These are phyloP conservation scores for Gracilariopsis chorda DNA, from an alignment of 23 red algal species.

Conservation along the genomic window DNA sequence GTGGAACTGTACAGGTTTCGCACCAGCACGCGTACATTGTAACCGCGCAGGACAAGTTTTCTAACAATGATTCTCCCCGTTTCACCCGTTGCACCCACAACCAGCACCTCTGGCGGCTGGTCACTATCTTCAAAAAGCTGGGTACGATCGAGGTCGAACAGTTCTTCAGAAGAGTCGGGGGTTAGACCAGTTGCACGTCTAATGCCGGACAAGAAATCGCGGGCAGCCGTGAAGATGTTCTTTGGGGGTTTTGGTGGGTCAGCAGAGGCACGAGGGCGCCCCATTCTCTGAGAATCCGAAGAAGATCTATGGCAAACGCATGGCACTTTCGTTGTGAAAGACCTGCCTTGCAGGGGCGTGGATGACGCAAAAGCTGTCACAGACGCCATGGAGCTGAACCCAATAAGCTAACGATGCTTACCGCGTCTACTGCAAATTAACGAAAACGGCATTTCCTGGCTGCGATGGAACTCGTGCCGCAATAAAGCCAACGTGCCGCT, in stretches of 20 bases:
- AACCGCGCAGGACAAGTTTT: constrained; percentile 94
- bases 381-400: no score
- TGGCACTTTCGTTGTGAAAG: no score
- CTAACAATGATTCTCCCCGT: constrained; percentile 89
- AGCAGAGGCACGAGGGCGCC: neutral
- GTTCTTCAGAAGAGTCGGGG: neutral
- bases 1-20: constrained; percentile 81
- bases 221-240: constrained; percentile 28
- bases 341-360: no score
- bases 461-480: no score
- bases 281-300: no score
- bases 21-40: constrained; percentile 87
- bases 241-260: neutral
- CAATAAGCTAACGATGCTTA: no score
- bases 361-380: no score
- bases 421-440: no score
- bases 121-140: constrained; percentile 43
- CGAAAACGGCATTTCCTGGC: no score
- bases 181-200: constrained; percentile 38
- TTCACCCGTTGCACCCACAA: constrained; percentile 90
- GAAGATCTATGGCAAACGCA: no score
- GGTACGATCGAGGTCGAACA: constrained; percentile 49
- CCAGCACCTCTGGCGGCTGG: constrained; percentile 80
- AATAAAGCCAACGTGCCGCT: no score
- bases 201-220: constrained; percentile 51